Evolutionary conservation across 2,329 filamentous ascomycete genomes (phyloP), one percentile per base, ranked within the genome.

Genomic region (Aureobasidium vineae): DNA sequence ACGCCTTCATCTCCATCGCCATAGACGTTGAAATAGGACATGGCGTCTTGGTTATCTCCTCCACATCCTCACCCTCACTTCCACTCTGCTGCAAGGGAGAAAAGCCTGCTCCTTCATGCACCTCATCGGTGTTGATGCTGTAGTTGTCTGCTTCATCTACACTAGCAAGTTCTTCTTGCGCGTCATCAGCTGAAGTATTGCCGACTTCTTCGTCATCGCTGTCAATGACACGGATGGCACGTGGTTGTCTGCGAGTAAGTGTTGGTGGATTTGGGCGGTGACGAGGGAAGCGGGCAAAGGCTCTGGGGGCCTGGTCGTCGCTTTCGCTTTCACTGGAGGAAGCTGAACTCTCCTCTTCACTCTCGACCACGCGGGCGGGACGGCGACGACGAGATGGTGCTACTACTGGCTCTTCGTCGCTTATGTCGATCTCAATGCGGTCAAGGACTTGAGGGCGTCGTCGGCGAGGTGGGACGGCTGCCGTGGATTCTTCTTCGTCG

Each of bases 71-170:
- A 15, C 21, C 40, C 3, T 45, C 54, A 45, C 54, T 45, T 6
- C 16, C 53, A 57, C 53, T 43, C 15, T 43, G 11, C 23, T 57
- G 70, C 26, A 70, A n/a, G 3, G 70, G 70, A 11, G 69, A 69
- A 38, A 71, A 70, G 5, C 64, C 43, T 19, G 49, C 53, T 36
- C 53, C 65, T 16, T 2, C 45, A 38, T 63, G 59, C n/a, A 60
- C 65, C 23, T 63, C 60, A 10, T 66, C 54, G 36, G 33, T 52
- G 28, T 52, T 66, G 28, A 59, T 43, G 15, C 66, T 66, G 50
- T 69, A 38, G 11, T 54, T 21, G 19, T 43, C 52, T 21, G 47
- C n/a, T 16, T 50, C 50, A n/a, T 49, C 23, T 3, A 43, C 5
- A 16, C 61, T 52, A 50, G 61, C 60, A 7, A 8, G 23, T 28